phyloP scores from a whole-genome alignment of 768 basidiomycete species.

The Clavaria fumosa region DNA sequence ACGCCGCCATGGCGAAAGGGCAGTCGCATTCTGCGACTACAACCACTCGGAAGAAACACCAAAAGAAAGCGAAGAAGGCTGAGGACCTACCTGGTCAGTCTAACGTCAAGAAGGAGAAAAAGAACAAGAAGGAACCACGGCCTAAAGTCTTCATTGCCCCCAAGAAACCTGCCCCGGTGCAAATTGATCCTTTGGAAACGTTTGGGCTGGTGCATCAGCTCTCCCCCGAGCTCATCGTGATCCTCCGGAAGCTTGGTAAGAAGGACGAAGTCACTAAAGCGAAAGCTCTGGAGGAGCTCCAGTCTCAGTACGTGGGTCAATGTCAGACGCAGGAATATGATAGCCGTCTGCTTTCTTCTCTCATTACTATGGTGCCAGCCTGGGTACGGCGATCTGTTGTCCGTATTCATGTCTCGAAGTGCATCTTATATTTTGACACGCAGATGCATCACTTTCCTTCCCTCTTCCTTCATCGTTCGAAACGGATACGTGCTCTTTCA shows the following conservation, averaged over 20 bases:
- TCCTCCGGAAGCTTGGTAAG: slow-evolving; percentile 71
- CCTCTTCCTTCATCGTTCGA: slow-evolving; percentile 65
- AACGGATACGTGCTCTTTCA: slow-evolving; percentile 51
- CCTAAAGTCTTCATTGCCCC: slow-evolving; percentile 84
- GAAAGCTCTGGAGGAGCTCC: slow-evolving; percentile 76
- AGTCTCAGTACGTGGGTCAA: slow-evolving; percentile 47
- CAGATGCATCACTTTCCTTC: slow-evolving; percentile 81
- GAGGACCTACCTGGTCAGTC: slow-evolving; percentile 28
- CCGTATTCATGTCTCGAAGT: slow-evolving; percentile 3
- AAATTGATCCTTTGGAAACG: slow-evolving; percentile 78
- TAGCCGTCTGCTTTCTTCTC: slow-evolving; percentile 22
- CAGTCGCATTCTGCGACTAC: slow-evolving; percentile 70
- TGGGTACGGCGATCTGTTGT: slow-evolving; percentile 50
- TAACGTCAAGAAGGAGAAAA: slow-evolving; percentile 31
- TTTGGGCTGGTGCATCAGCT: slow-evolving; percentile 59
- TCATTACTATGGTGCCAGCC: slow-evolving; percentile 62
- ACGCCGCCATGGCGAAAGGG: slow-evolving; percentile 7
- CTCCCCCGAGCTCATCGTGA: slow-evolving; percentile 70
- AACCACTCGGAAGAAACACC: slow-evolving; percentile 87
- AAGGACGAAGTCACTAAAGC: slow-evolving; percentile 78
- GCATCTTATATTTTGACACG: slow-evolving; percentile 1
- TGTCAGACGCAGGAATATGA: slow-evolving; percentile 29
- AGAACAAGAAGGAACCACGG: slow-evolving; percentile 50
- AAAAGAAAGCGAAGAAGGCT: slow-evolving; percentile 40
- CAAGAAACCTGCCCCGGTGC: slow-evolving; percentile 54